Base-by-base conservation (phyloP, 1,139 yeast genomes). In the Protomyces macrosporus region DNA sequence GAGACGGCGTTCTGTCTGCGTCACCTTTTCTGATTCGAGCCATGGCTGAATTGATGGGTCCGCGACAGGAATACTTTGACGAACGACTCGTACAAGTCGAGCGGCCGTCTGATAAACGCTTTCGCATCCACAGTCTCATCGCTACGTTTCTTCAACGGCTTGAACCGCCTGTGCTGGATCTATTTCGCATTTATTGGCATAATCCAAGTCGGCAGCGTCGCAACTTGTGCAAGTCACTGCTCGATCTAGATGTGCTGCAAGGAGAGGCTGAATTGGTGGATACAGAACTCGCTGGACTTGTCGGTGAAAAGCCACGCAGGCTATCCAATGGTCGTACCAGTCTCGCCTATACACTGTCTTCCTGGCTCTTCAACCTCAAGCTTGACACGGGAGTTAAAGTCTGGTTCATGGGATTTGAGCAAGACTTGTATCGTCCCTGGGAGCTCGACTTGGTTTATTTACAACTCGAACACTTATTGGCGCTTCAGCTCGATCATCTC, bases 191-290 rank as follows among this genome's bases (percentile, higher is more conserved):
- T 1, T 76, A 79, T 67, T 86, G 89, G 16, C 88, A 86, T 73
- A 91, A 91, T 71, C 84, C 89, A 34, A 84, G 96, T 63, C 81
- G 97, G 62, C 93, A 89, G 71, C 82, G 97, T 68, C 97, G 90
- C 71, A 79, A 83, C 70, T 75, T 86, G 73, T 73, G 84, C 70
- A 78, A 86, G 73, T 75, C 81, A 72, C 70, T 84, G 68, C 70
- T 83, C 6, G 72, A 84, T 2, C 89, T 95, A 87, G 97, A 93
- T 73, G 81, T 90, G 2, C 76, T 90, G 40, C 97, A 91, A 72
- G 95, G 87, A 14, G 65, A 61, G 45, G 60, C 65, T 5, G 64
- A 60, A 52, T 40, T 36, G 30, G 23, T 53, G 4, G 66, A 64
- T 52, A 16, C 37, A 32, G 56, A 52, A 7, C 45, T 64, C 5